phyloP scores from a whole-genome alignment of 768 basidiomycete genomes.

The Podaxis carcinomalis region DNA sequence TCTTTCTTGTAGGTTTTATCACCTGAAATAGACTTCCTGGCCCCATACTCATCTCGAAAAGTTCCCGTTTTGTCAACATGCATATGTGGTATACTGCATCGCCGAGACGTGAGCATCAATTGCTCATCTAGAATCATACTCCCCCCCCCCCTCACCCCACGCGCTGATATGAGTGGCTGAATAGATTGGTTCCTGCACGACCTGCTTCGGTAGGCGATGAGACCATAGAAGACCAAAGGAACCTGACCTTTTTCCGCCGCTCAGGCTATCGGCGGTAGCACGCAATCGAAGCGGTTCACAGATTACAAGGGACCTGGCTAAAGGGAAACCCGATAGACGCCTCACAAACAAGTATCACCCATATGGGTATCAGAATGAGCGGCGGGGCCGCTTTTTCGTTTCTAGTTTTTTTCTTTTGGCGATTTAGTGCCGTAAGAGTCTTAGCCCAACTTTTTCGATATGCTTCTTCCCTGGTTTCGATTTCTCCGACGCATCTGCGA shows the following conservation, averaged over 20 bases:
- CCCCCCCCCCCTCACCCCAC: not conserved
- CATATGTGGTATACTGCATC: not conserved
- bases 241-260: constrained; percentile 7
- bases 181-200: not conserved
- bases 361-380: not conserved
- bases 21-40: not conserved
- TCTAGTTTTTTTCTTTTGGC: not conserved
- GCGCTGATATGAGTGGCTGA: not conserved
- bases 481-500: not conserved
- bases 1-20: not conserved
- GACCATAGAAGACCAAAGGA: not conserved
- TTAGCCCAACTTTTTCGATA: not conserved
- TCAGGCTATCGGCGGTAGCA: constrained; percentile 6
- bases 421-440: not conserved
- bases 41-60: not conserved
- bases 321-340: not conserved
- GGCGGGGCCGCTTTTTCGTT: not conserved
- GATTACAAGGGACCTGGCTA: not conserved
- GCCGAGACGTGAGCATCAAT: not conserved
- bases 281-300: constrained; percentile 2
- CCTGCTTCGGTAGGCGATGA: not conserved
- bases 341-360: not conserved
- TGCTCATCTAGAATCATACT: not conserved
- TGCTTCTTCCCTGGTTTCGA: not conserved
- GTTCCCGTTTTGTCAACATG: too few relatives aligned